Evolutionary conservation across 345 rosid genomes (phyloP).

Genomic region (Bruguiera sexangula): DNA sequence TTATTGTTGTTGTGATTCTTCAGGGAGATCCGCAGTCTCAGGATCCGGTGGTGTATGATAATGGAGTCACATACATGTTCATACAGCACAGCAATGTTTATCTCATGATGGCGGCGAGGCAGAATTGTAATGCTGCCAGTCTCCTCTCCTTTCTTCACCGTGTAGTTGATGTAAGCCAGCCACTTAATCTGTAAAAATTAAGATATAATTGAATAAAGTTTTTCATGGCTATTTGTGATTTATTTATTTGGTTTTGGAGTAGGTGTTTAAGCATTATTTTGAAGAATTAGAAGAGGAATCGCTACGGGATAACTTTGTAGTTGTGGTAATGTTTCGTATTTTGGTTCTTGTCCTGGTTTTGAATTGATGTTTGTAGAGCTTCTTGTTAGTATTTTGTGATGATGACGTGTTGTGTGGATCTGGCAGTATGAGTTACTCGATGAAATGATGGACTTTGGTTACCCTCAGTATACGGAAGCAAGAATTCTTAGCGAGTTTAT

Average conservation of each 20-base stretch:
- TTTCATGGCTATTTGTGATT: no score
- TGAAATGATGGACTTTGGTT: constrained; percentile 99
- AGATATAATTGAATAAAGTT: no score
- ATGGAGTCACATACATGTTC: constrained; percentile 91
- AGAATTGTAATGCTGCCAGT: constrained; percentile 97
- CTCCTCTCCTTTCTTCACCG: constrained; percentile 86
- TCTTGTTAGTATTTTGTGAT: no score
- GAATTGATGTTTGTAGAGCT: no score
- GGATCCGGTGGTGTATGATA: constrained; percentile 95
- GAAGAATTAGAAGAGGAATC: constrained; percentile 98
- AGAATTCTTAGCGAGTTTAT: constrained; percentile 90
- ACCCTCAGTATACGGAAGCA: constrained; percentile 93
- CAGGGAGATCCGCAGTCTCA: constrained; percentile 97
- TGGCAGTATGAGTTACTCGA: constrained; percentile 95
- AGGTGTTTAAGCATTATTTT: constrained; percentile 98
- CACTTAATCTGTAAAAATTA: background rate
- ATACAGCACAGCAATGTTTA: constrained; percentile 91
- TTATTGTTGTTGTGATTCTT: background rate
- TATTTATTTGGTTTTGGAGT: background rate
- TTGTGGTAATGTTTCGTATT: constrained; percentile 60
- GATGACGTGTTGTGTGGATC: constrained; percentile 12
- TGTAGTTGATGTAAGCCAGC: constrained; percentile 71
- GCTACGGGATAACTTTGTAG: constrained; percentile 93
- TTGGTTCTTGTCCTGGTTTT: no score
- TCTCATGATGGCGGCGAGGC: constrained; percentile 84